Conservation (phyloP, 1,139 yeast genomes). For the Waltiozyma sp. region DNA sequence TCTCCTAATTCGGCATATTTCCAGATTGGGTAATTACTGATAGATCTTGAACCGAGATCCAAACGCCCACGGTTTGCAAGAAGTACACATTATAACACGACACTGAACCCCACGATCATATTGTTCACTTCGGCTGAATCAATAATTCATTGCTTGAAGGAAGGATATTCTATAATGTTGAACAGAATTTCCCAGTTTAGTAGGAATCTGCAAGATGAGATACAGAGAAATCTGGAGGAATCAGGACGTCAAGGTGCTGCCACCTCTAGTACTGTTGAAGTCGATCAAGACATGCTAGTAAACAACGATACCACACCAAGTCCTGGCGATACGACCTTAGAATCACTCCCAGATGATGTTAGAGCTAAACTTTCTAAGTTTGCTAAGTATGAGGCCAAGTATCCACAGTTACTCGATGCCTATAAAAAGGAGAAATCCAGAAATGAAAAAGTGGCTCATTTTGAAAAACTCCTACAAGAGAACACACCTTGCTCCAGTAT, state of each 20-base stretch:
- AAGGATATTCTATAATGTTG: neutral
- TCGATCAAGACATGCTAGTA: slow-evolving; percentile 1
- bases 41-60: too few relatives aligned
- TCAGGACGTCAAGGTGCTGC: neutral
- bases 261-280: neutral
- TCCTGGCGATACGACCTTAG: slow-evolving; percentile 4
- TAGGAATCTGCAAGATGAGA: slow-evolving; percentile 6
- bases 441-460: slow-evolving; percentile 45
- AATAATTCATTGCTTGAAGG: neutral
- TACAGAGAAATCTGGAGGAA: slow-evolving; percentile 8
- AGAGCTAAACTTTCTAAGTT: slow-evolving; percentile 63
- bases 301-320: neutral
- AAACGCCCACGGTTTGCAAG: too few relatives aligned
- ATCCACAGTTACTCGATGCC: slow-evolving; percentile 74
- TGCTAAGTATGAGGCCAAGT: slow-evolving; percentile 80
- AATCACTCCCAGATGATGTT: slow-evolving; percentile 33
- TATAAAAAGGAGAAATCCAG: slow-evolving; percentile 72
- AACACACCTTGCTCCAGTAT: slow-evolving; percentile 72
- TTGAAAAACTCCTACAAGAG: slow-evolving; percentile 67
- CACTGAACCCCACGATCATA: too few relatives aligned
- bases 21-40: too few relatives aligned
- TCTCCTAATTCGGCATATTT: too few relatives aligned
- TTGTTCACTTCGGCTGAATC: too few relatives aligned
- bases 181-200: slow-evolving; percentile 1
- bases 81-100: too few relatives aligned